A percentile compares a stretch with the other conserved stretches of the same genome.
Conservation (phyloP, 495 filamentous ascomycete species). For the Xylaria cubensis region DNA sequence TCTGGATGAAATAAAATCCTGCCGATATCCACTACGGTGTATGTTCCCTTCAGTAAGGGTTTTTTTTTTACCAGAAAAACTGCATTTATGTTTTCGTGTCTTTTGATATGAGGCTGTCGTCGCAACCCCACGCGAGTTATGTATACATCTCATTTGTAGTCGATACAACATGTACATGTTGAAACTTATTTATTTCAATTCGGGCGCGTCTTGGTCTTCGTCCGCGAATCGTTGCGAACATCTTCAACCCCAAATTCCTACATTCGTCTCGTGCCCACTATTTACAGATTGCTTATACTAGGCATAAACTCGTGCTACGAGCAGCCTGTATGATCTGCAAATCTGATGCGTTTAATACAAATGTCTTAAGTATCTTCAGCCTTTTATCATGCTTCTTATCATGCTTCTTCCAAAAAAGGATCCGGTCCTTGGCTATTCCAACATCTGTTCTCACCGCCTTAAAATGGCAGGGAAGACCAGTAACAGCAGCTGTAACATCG, state of each 20-base stretch:
- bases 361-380: constrained; percentile 22
- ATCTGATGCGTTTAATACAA: constrained; percentile 23
- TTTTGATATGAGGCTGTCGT: background rate
- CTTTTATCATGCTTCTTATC: constrained; percentile 12
- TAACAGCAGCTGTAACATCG: constrained; percentile 36
- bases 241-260: constrained; percentile 9
- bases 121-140: background rate
- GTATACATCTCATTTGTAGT: background rate
- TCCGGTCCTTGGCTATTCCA: constrained; percentile 25
- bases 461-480: constrained; percentile 28
- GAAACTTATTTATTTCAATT: background rate
- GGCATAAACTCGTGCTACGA: constrained; percentile 26
- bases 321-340: constrained; percentile 15
- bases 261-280: constrained; percentile 17
- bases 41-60: background rate
- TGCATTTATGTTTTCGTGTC: background rate
- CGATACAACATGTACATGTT: background rate
- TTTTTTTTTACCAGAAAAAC: background rate
- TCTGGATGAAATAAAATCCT: background rate
- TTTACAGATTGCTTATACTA: constrained; percentile 14
- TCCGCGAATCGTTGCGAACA: constrained; percentile 20
- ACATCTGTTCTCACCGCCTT: constrained; percentile 22
- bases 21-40: background rate
- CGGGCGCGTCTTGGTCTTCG: constrained; percentile 20
- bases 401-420: constrained; percentile 16